Evolutionary conservation across 2,329 filamentous ascomycete species (phyloP), one percentile per base, ranked within the genome.

Genomic region (Clathrospora elynae): DNA sequence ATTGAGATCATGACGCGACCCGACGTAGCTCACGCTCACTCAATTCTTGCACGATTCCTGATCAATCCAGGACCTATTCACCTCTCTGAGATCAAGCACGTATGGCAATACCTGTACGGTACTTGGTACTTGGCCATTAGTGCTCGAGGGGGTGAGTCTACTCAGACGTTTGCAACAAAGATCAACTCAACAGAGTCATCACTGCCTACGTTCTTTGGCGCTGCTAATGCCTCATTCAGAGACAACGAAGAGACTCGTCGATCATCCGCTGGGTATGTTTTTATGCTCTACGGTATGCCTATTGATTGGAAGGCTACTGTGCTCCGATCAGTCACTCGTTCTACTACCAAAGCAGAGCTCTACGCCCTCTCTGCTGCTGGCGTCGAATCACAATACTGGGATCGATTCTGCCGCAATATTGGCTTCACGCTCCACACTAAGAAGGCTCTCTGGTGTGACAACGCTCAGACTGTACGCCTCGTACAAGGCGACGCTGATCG

Each of bases 401-500:
- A 35, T 25, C 9, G 9, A 8, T 35, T 35, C 22, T 35, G 22
- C 33, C 9, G 33, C 9, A 35, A 35, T 17, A 35, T 35, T 26
- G 22, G 33, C 33, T 35, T 35, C 6, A 35, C 8, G 14, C 29
- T 31, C 6, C 14, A 31, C n/a, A 31, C 29, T 17, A 31, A 31
- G 29, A 31, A 31, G 29, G 20, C 33, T 35, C 33, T 35, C 16
- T 35, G 12, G 33, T 35, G 22, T 35, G 9, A 35, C 22, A 35
- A 35, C 13, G 33, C 33, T 25, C n/a, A 35, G 33, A 35, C 33
- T 35, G 33, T 35, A 34, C 31, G 31, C 17, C 31, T 34, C n/a
- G 17, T 22, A 4, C 6, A 34, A 34, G 31, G 31, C 28, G 13
- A 35, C 22, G 20, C 33, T 6, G 20, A 35, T 26, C 13, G 20